These are phyloP conservation scores for Boletales sp. DNA, from an alignment of 768 basidiomycete species.

Conservation along the genomic window DNA sequence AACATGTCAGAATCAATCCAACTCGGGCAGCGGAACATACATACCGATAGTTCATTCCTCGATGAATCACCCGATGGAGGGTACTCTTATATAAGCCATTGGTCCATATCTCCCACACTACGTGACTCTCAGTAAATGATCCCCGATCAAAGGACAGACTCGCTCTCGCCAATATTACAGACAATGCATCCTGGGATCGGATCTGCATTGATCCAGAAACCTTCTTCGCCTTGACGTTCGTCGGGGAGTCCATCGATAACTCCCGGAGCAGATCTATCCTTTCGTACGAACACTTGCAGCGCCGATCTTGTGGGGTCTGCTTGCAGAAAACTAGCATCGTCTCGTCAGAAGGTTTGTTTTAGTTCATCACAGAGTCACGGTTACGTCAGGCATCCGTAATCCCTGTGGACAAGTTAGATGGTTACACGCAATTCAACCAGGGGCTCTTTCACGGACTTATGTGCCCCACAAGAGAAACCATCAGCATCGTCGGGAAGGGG, in stretches of 20 bases:
- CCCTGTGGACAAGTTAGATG: constrained; percentile 40
- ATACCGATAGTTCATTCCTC: constrained; percentile 61
- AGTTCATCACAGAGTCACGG: constrained; percentile 13
- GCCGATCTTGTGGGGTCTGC: constrained; percentile 79
- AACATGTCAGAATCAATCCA: neutral
- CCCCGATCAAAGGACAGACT: constrained; percentile 22
- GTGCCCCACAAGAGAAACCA: constrained; percentile 87
- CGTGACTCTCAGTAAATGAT: neutral
- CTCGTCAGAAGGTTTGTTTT: constrained; percentile 5
- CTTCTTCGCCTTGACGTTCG: constrained; percentile 55
- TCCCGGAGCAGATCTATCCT: constrained; percentile 32
- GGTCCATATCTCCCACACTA: constrained; percentile 94
- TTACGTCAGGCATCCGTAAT: constrained; percentile 90
- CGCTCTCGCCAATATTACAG: constrained; percentile 91
- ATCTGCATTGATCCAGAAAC: constrained; percentile 80
- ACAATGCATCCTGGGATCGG: constrained; percentile 82
- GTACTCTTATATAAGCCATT: constrained; percentile 85
- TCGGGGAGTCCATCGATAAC: constrained; percentile 37
- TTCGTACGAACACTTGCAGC: constrained; percentile 72
- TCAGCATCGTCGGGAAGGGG: constrained; percentile 76
- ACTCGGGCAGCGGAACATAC: constrained; percentile 10
- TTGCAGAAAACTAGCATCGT: constrained; percentile 65
- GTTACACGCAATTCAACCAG: neutral
- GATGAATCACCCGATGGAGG: constrained; percentile 85
- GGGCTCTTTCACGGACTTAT: constrained; percentile 52